A percentile compares a stretch with the other conserved stretches of the same genome.
Evolutionary conservation across 768 basidiomycete genomes (phyloP).

Genomic region (Hemileccinum impolitum): DNA sequence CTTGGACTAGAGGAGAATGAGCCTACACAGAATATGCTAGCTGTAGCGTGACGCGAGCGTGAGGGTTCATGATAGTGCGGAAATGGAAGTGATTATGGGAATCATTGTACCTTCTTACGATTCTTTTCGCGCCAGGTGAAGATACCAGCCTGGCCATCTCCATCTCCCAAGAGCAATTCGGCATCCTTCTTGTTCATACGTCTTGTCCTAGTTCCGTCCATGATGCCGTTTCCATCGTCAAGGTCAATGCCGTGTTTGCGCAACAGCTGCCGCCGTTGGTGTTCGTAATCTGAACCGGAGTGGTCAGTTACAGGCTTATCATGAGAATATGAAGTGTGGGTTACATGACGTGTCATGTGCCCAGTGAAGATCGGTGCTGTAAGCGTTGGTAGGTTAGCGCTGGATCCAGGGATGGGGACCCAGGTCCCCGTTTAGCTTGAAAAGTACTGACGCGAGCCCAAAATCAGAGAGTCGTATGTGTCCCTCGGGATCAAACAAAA

Average conservation of each 20-base stretch:
- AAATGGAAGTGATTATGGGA: slow-evolving; percentile 31
- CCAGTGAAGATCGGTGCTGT: slow-evolving; percentile 91
- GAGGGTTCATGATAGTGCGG: slow-evolving; percentile 22
- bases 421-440: slow-evolving; percentile 23
- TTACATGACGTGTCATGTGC: slow-evolving; percentile 91
- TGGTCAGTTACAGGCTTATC: slow-evolving; percentile 13
- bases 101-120: slow-evolving; percentile 68
- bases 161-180: slow-evolving; percentile 80
- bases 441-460: slow-evolving; percentile 79
- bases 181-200: slow-evolving; percentile 80
- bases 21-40: slow-evolving; percentile 87
- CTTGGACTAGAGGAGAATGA: slow-evolving; percentile 16
- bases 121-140: slow-evolving; percentile 97
- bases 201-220: slow-evolving; percentile 70
- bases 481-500: slow-evolving; percentile 89
- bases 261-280: slow-evolving; percentile 83
- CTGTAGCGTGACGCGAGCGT: slow-evolving; percentile 38
- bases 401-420: slow-evolving; percentile 9
- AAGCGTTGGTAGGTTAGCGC: slow-evolving; percentile 20
- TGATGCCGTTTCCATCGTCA: slow-evolving; percentile 65
- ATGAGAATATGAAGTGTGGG: slow-evolving; percentile 11
- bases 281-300: slow-evolving; percentile 74
- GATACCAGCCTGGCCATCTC: slow-evolving; percentile 75
- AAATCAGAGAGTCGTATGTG: slow-evolving; percentile 96
- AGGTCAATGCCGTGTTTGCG: slow-evolving; percentile 95